These are phyloP conservation scores for Lepidium sativum DNA, from an alignment of 345 rosid genomes.

Conservation along the genomic window DNA sequence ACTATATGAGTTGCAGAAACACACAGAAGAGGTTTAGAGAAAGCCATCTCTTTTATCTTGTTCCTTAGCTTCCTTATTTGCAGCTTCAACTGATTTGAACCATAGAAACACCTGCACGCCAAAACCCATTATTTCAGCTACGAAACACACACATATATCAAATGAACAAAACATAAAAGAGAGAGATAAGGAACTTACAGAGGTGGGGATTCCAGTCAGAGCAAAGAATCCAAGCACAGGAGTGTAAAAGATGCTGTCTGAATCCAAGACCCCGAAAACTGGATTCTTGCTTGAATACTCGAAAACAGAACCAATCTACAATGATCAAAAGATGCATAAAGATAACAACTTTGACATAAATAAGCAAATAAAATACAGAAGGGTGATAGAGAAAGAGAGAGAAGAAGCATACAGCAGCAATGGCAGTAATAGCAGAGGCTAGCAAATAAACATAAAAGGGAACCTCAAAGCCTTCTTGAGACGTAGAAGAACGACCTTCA, in stretches of 20 bases:
- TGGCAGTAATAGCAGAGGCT: constrained; percentile 76
- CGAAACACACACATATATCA: background rate
- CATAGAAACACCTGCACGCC: constrained; percentile 60
- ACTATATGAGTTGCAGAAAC: background rate
- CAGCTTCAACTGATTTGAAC: constrained; percentile 85
- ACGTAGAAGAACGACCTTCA: constrained; percentile 32
- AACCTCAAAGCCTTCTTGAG: constrained; percentile 40
- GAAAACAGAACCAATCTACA: constrained; percentile 88
- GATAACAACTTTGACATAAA: background rate
- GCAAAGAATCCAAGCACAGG: constrained; percentile 94
- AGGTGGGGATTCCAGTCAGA: constrained; percentile 80
- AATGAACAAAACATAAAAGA: background rate
- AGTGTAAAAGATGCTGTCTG: constrained; percentile 72
- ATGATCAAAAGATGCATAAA: background rate
- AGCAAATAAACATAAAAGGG: constrained; percentile 73
- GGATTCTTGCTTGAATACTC: constrained; percentile 81
- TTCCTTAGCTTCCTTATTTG: constrained; percentile 85
- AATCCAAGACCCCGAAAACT: constrained; percentile 61
- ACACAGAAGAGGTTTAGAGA: constrained; percentile 17
- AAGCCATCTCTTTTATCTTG: constrained; percentile 84
- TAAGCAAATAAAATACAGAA: background rate
- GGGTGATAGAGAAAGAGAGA: background rate
- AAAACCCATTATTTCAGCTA: background rate
- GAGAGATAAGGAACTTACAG: constrained; percentile 42
- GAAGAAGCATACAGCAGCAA: constrained; percentile 65